A percentile compares a stretch with the other conserved stretches of the same genome.
Conservation (phyloP, 2,329 filamentous ascomycete species). For the Zymoseptoria passerinii region DNA sequence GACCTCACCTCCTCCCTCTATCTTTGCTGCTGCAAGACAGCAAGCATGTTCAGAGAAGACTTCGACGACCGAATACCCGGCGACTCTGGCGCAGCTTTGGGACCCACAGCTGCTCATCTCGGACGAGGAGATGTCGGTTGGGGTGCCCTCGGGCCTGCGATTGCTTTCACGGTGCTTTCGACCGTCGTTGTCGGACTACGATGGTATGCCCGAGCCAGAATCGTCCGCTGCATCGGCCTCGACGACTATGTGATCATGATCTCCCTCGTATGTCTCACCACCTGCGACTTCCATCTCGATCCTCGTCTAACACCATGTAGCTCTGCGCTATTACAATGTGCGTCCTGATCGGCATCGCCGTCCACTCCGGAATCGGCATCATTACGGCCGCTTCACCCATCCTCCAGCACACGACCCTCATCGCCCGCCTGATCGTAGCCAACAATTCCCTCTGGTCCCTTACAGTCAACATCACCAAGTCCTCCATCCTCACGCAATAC, state of each 20-base stretch:
- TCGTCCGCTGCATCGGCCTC: conserved; percentile 27
- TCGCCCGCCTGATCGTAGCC: conserved; percentile 26
- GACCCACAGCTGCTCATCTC: conserved; percentile 12
- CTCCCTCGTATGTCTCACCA: conserved; percentile 24
- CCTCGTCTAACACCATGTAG: conserved; percentile 6
- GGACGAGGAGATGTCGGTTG: conserved; percentile 23
- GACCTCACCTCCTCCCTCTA: background rate
- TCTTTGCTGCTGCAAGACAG: background rate
- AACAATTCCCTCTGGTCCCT: conserved; percentile 29
- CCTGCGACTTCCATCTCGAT: background rate
- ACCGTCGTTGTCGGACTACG: conserved; percentile 27
- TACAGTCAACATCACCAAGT: conserved; percentile 35
- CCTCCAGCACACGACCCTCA: conserved; percentile 1
- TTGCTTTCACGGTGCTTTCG: conserved; percentile 25
- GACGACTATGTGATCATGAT: conserved; percentile 32
- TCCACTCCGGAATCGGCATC: conserved; percentile 18
- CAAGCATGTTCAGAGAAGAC: background rate
- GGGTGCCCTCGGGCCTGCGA: conserved; percentile 26
- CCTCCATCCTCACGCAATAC: conserved; percentile 43
- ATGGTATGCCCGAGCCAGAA: conserved; percentile 28
- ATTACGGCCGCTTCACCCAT: background rate
- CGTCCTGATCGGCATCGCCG: conserved; percentile 21
- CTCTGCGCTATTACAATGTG: conserved; percentile 25
- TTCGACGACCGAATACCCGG: background rate
- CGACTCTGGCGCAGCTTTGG: background rate